Evolutionary conservation across 2,329 filamentous ascomycete species (phyloP).

Genomic region (Alternaria arbusti): DNA sequence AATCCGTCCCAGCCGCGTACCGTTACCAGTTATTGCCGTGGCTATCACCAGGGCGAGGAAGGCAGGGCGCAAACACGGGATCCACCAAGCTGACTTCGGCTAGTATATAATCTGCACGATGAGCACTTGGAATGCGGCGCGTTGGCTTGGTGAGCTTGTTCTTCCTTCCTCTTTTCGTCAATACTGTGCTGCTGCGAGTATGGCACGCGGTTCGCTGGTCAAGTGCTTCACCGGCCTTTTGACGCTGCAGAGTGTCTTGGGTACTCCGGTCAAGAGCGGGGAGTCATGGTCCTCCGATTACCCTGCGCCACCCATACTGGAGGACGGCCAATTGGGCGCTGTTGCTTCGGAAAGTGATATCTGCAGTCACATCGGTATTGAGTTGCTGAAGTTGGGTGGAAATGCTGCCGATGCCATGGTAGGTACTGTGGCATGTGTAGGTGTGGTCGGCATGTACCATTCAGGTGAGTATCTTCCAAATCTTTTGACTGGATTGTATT

Average conservation of each 20-base stretch:
- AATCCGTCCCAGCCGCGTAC: slow-evolving; percentile 6
- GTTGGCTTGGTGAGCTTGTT: slow-evolving; percentile 10
- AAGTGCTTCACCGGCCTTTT: slow-evolving; percentile 34
- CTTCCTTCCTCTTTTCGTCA: slow-evolving; percentile 13
- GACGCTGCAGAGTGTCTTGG: slow-evolving; percentile 35
- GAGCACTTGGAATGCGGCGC: slow-evolving; percentile 7
- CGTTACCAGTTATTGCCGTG: background rate
- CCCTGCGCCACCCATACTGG: slow-evolving; percentile 20
- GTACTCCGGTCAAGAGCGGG: slow-evolving; percentile 26
- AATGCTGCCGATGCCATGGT: slow-evolving; percentile 59
- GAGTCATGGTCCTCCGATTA: slow-evolving; percentile 8
- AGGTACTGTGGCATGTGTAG: slow-evolving; percentile 56
- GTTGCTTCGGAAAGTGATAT: slow-evolving; percentile 55
- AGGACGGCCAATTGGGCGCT: slow-evolving; percentile 48
- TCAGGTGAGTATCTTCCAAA: slow-evolving; percentile 34
- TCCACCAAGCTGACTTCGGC: slow-evolving; percentile 8
- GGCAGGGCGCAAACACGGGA: background rate
- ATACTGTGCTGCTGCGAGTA: slow-evolving; percentile 15
- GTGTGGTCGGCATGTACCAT: slow-evolving; percentile 58
- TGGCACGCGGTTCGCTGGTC: slow-evolving; percentile 28
- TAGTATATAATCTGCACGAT: slow-evolving; percentile 16
- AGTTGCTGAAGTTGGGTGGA: slow-evolving; percentile 56
- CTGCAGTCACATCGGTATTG: slow-evolving; percentile 56
- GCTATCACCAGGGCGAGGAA: background rate
- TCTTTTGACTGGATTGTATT: background rate